These are phyloP conservation scores for Cetraspora pellucida DNA, from an alignment of 192 early-diverging fungal genomes.

Conservation along the genomic window DNA sequence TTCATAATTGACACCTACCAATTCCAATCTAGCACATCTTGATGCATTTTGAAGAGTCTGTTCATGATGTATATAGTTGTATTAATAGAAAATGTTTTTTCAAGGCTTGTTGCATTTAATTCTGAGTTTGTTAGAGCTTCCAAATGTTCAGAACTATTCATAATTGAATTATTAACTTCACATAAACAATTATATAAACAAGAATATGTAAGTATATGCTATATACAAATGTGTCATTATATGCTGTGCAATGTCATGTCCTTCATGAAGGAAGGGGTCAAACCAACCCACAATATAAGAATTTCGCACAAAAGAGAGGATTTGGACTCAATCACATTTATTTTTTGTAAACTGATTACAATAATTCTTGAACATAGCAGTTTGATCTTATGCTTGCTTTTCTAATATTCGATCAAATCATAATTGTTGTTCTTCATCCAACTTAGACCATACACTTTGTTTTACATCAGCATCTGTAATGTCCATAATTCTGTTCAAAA, in stretches of 20 bases:
- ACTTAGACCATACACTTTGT: not conserved
- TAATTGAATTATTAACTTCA: not conserved
- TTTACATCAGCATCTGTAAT: not conserved
- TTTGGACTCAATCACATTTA: not conserved
- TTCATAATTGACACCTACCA: conserved; percentile 17
- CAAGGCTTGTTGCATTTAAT: not conserved
- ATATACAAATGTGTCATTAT: conserved; percentile 24
- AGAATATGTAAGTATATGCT: not conserved
- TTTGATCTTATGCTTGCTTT: not conserved
- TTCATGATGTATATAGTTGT: conserved; percentile 23
- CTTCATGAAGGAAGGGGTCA: conserved; percentile 18
- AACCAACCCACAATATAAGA: conserved; percentile 3
- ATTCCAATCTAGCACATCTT: conserved; percentile 17
- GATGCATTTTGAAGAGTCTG: conserved; percentile 19
- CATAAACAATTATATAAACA: conserved; percentile 8
- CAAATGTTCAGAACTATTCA: conserved; percentile 17
- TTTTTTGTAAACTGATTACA: conserved; percentile 16
- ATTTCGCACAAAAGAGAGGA: not conserved
- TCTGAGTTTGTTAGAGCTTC: conserved; percentile 13
- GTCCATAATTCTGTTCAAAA: conserved; percentile 20
- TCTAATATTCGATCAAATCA: not conserved
- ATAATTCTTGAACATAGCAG: not conserved
- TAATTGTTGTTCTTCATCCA: not conserved
- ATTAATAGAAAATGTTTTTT: conserved; percentile 18
- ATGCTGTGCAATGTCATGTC: conserved; percentile 12